Percentiles rank a stretch among this genome's conserved stretches.
These are phyloP conservation scores for Mucor saturninus DNA, from an alignment of 371 early-diverging fungal species.

Conservation along the genomic window DNA sequence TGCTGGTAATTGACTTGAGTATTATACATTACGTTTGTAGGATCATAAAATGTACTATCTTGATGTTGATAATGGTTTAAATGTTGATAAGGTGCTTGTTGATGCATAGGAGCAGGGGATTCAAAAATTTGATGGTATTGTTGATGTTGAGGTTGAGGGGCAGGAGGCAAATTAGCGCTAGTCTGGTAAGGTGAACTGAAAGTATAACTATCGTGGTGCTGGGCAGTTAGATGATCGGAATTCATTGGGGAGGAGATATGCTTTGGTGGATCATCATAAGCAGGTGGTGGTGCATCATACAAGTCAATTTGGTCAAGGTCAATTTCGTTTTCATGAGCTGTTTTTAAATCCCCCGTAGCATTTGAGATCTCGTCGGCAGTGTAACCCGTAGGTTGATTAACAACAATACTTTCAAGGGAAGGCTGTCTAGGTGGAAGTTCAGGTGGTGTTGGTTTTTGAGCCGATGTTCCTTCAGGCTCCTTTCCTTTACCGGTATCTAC, in stretches of 20 bases:
- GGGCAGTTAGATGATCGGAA: constrained; percentile 8
- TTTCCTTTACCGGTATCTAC: constrained; percentile 20
- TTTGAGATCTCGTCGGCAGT: constrained; percentile 25
- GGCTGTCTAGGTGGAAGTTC: constrained; percentile 24
- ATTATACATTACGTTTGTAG: constrained; percentile 12
- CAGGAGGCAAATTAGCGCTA: constrained; percentile 21
- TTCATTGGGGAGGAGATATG: constrained; percentile 14
- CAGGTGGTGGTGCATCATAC: constrained; percentile 49
- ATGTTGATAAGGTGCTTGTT: constrained; percentile 18
- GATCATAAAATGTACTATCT: constrained; percentile 20
- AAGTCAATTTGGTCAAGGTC: constrained; percentile 37
- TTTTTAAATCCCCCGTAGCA: constrained; percentile 36
- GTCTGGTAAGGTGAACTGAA: constrained; percentile 30
- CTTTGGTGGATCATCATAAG: constrained; percentile 30
- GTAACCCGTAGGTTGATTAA: constrained; percentile 21
- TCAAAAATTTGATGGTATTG: constrained; percentile 14
- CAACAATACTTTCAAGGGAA: constrained; percentile 4
- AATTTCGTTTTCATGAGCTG: constrained; percentile 22
- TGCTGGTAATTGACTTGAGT: constrained; percentile 41
- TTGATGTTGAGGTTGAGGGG: constrained; percentile 13
- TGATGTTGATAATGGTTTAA: constrained; percentile 15
- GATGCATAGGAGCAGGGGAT: constrained; percentile 34
- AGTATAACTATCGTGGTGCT: constrained; percentile 2
- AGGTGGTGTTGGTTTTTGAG: constrained; percentile 13
- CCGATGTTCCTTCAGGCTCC: constrained; percentile 6